Conservation (phyloP, 148 eudicot genomes). For the Amaranthus hypochondriacus region DNA sequence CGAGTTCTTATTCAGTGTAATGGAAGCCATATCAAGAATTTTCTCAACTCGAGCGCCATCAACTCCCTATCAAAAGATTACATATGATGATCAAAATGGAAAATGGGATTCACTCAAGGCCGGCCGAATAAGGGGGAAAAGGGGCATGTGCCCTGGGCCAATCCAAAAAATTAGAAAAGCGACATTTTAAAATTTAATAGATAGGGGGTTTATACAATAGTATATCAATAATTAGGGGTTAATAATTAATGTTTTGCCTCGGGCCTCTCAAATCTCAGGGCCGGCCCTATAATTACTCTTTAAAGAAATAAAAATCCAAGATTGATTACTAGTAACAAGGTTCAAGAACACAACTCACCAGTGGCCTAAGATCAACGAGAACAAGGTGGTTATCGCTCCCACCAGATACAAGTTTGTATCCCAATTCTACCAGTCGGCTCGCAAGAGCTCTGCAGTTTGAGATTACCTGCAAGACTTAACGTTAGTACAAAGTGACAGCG, state of each 20-base stretch:
- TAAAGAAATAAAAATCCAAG: no score
- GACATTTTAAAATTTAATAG: no score
- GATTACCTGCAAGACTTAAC: conserved; percentile 47
- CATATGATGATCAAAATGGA: conserved; percentile 5
- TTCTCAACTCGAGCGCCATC: conserved; percentile 89
- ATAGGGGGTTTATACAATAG: no score
- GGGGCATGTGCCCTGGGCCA: no score
- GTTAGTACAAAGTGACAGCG: not conserved
- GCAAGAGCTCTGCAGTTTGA: conserved; percentile 84
- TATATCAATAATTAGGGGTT: no score
- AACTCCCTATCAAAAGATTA: conserved; percentile 34
- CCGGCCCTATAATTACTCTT: not conserved
- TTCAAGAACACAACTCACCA: conserved; percentile 38
- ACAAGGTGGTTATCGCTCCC: conserved; percentile 94
- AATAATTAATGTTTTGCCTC: no score
- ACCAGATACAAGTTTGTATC: conserved; percentile 79
- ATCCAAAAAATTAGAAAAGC: no score
- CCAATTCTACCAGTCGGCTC: conserved; percentile 55
- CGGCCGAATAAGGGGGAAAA: not conserved
- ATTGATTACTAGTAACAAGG: not conserved
- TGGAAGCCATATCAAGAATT: conserved; percentile 82
- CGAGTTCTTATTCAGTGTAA: conserved; percentile 81
- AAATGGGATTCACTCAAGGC: not conserved
- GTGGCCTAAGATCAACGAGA: conserved; percentile 82
- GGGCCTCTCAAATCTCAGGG: not conserved